Conservation (phyloP, 2,329 filamentous ascomycete genomes). For the Fusarium oligoseptatum region DNA sequence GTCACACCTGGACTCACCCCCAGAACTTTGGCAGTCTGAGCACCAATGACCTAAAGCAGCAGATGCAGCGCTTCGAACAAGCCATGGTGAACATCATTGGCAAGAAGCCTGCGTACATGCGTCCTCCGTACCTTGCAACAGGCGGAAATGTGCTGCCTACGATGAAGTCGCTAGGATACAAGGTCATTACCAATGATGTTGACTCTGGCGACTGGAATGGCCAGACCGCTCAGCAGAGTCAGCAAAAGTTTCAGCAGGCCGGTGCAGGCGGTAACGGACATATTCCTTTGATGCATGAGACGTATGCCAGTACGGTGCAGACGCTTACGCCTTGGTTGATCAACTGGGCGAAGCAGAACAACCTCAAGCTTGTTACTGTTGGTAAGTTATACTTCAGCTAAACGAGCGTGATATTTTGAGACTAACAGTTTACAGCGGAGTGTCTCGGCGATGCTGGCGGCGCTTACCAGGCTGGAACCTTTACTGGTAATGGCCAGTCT, state of each 20-base stretch:
- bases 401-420: accelerated
- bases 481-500: conserved; percentile 27
- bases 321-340: conserved; percentile 64
- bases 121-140: conserved; percentile 64
- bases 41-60: conserved; percentile 55
- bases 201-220: conserved; percentile 74
- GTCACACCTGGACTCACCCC: conserved; percentile 67
- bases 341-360: conserved; percentile 63
- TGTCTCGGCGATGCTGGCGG: conserved; percentile 31
- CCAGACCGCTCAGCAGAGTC: conserved; percentile 62
- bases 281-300: conserved; percentile 71
- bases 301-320: conserved; percentile 62
- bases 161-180: conserved; percentile 65
- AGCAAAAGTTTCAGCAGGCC: conserved; percentile 64
- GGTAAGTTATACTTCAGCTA: conserved; percentile 52
- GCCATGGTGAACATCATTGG: conserved; percentile 65
- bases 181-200: conserved; percentile 71
- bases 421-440: conserved; percentile 17
- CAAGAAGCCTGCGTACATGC: conserved; percentile 64
- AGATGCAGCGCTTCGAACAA: conserved; percentile 65
- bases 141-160: conserved; percentile 58
- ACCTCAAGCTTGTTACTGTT: conserved; percentile 63
- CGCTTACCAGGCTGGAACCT: conserved; percentile 29
- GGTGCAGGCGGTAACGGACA: conserved; percentile 61
- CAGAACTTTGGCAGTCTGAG: conserved; percentile 57